A percentile compares a stretch with the other conserved stretches of the same genome.
Conservation (phyloP, 805 yeast species). For the Kuraishia capsulata region DNA sequence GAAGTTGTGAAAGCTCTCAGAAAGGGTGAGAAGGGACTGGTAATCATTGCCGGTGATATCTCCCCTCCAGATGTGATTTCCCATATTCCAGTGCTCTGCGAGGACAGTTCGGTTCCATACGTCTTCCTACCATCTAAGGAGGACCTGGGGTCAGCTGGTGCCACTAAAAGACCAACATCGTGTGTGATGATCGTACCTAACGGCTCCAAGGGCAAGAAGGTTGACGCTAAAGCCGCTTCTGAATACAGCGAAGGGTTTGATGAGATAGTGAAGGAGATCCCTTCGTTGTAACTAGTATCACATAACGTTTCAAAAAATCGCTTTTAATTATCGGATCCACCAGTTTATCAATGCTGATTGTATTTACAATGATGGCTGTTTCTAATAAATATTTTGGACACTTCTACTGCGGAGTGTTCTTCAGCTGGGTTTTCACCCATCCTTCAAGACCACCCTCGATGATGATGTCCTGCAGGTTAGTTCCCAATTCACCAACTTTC, state of each 20-base stretch:
- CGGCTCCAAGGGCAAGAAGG: constrained; percentile 75
- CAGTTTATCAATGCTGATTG: no score
- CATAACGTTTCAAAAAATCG: no score
- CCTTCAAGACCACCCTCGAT: constrained; percentile 97
- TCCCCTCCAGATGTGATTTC: constrained; percentile 96
- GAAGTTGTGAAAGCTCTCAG: constrained; percentile 97
- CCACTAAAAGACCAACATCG: constrained; percentile 98
- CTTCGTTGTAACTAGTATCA: constrained; percentile 27
- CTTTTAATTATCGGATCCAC: no score
- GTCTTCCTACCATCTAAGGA: constrained; percentile 95
- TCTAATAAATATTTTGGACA: constrained; percentile 2
- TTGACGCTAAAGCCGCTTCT: constrained; percentile 56
- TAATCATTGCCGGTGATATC: constrained; percentile 94
- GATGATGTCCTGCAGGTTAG: constrained; percentile 91
- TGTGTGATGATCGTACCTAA: constrained; percentile 97
- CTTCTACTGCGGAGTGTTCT: constrained; percentile 14
- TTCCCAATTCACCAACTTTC: constrained; percentile 93
- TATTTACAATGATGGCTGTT: no score
- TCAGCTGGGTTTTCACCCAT: constrained; percentile 81
- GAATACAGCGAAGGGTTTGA: constrained; percentile 91
- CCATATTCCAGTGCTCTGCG: constrained; percentile 95
- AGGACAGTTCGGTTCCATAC: constrained; percentile 85
- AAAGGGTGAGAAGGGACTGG: constrained; percentile 97
- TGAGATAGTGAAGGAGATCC: constrained; percentile 89
- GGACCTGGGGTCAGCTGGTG: constrained; percentile 97